Percentiles rank a stretch among this genome's conserved stretches.
Evolutionary conservation across 176 grass and related monocot genomes (phyloP).

Genomic region (Elaeis guineensis): DNA sequence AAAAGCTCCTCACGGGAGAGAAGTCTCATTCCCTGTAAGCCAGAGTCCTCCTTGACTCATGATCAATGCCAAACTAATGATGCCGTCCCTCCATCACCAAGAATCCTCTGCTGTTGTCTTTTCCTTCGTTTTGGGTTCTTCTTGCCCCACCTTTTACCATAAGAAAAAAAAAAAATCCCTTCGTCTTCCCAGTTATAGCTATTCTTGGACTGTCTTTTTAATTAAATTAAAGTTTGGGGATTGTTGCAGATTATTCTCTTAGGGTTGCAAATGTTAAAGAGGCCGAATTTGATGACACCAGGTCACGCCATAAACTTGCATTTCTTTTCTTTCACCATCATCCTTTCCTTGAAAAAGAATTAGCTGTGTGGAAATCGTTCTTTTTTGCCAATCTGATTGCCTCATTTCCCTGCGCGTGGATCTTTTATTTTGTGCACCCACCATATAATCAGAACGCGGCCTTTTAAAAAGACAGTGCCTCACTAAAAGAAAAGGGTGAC

Average conservation of each 20-base stretch:
- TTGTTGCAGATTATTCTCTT: slow-evolving; percentile 66
- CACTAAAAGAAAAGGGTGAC: no score
- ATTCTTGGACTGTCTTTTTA: neutral
- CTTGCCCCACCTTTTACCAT: neutral
- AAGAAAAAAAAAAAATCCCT: neutral
- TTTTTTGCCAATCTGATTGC: no score
- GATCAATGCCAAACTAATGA: no score
- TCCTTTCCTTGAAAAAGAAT: neutral
- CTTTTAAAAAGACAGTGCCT: no score
- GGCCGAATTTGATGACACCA: slow-evolving; percentile 59
- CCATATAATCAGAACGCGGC: no score
- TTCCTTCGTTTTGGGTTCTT: slow-evolving; percentile 23
- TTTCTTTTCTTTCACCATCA: neutral
- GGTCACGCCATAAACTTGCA: slow-evolving; percentile 24
- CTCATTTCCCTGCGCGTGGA: no score
- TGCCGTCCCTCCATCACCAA: no score
- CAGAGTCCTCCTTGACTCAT: no score
- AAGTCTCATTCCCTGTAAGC: no score
- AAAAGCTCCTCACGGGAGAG: no score
- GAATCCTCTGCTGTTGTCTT: slow-evolving; percentile 10
- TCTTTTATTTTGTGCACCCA: no score
- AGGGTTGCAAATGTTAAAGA: slow-evolving; percentile 66
- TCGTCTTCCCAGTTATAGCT: neutral
- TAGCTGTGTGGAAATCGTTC: no score
- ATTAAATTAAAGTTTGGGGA: neutral